These are phyloP conservation scores for Begonia peltatifolia DNA, from an alignment of 306 rosid species.

Conservation along the genomic window DNA sequence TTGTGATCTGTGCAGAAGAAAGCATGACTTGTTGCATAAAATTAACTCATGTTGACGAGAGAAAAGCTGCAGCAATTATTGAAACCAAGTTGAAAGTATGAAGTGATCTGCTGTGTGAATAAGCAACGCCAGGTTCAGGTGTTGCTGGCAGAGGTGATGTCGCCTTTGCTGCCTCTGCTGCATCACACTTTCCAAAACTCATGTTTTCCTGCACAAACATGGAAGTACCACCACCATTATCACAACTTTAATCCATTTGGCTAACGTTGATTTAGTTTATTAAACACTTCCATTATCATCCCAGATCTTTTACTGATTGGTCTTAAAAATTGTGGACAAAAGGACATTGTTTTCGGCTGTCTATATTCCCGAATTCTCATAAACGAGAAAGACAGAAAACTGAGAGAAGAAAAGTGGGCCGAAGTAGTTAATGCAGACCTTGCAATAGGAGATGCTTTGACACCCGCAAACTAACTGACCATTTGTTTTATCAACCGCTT, in stretches of 20 bases:
- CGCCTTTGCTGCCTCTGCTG: conserved; percentile 26
- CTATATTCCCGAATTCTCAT: too few species aligned
- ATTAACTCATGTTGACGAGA: conserved; percentile 12
- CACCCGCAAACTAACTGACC: conserved; percentile 62
- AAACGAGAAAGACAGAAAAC: not conserved
- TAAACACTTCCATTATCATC: too few species aligned
- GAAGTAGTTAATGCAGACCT: conserved; percentile 26
- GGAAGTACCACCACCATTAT: not conserved
- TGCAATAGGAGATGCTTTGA: conserved; percentile 41
- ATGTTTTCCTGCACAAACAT: conserved; percentile 33
- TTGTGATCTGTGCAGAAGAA: too few species aligned
- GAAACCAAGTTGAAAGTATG: conserved; percentile 15
- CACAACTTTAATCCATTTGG: not conserved
- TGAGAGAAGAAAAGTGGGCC: not conserved
- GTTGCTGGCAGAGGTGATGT: conserved; percentile 4
- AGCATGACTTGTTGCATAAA: not conserved
- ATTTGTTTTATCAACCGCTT: conserved; percentile 46
- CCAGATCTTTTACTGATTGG: too few species aligned
- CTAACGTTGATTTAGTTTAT: too few species aligned
- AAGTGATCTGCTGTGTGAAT: conserved; percentile 15
- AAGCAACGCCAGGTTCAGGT: conserved; percentile 14
- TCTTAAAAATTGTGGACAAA: too few species aligned
- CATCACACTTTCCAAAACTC: conserved; percentile 41
- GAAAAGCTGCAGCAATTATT: conserved; percentile 11
- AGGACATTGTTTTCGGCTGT: too few species aligned